Base-by-base conservation (phyloP, 345 rosid species). In the Lepidium africanum region DNA sequence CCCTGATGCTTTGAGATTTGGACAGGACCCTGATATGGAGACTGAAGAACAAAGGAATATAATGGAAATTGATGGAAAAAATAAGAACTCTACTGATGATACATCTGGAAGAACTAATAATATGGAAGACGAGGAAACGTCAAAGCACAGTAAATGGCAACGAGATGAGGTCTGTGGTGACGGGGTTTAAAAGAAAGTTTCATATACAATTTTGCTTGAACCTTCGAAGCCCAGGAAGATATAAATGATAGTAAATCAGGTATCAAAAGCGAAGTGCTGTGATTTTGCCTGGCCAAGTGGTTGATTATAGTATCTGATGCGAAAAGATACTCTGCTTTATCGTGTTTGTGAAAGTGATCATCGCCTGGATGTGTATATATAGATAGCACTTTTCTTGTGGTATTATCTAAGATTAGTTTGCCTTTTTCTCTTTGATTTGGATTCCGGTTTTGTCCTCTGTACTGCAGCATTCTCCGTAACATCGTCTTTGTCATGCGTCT, bases 11-110 rank as follows among this genome's bases (percentile, higher is more conserved):
- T 82, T 78, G 69, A 80, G 95, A 69, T 78, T 78, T 30, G 74
- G 82, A 67, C 75, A 80, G 17, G 77, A 83, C 56, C 79, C 81
- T 69, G 78, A 74, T 69, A 57, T 69, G 4, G 83, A 77, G 25
- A 75, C 72, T 32, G 85, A 81, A 60, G 89, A 81, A 67, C 76
- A 83, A 62, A 77, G 83, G 62, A 83, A 65, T 74, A 57, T 78
- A 35, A 82, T 90, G 79, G 92, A 85, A 45, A 80, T 72, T 78
- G 92, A 87, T 51, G 79, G 90, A 45, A 76, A 81, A 74, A 73
- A 78, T 45, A 82, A 82, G 76, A 85, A 74, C 42, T 76, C 81
- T 32, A 74, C 86, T 40, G 92, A 82, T 60, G 79, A 76, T 82
- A 81, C 73, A 55, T 80, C 80, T 77, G 79, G 83, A 77, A 85